These are phyloP conservation scores for Entomophthora muscae DNA, from an alignment of 371 early-diverging fungal genomes.

Conservation along the genomic window DNA sequence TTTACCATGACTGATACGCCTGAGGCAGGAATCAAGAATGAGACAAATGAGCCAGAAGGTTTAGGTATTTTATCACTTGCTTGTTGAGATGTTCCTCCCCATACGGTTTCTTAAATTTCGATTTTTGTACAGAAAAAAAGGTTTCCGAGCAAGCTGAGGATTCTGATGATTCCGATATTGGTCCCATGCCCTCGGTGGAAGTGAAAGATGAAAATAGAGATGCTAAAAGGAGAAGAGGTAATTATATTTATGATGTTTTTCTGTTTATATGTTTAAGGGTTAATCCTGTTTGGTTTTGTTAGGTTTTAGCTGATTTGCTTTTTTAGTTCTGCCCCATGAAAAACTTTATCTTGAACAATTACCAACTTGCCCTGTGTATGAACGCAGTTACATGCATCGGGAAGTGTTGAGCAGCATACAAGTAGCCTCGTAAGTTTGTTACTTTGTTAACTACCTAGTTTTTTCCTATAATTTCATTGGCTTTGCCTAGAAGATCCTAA, in stretches of 20 bases:
- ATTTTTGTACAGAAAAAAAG: background rate
- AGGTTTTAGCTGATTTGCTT: no score
- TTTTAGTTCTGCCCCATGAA: conserved; percentile 55
- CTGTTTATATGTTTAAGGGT: no score
- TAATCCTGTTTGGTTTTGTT: no score
- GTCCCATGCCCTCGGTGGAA: background rate
- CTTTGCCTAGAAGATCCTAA: no score
- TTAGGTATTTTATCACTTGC: no score
- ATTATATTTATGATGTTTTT: no score
- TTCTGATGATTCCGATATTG: background rate
- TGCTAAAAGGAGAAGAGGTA: background rate
- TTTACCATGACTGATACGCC: no score
- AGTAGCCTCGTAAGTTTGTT: conserved; percentile 36
- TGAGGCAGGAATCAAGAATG: no score
- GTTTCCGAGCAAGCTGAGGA: background rate
- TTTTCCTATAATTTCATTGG: no score
- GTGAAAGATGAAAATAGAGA: background rate
- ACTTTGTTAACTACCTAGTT: no score
- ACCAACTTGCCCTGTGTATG: conserved; percentile 78
- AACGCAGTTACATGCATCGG: conserved; percentile 87
- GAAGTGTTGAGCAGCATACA: conserved; percentile 62
- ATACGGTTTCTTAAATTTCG: background rate
- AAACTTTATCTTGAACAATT: conserved; percentile 50
- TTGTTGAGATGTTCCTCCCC: no score
- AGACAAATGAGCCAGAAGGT: no score